Evolutionary conservation across 2,329 filamentous ascomycete species (phyloP), one percentile per base, ranked within the genome.

Genomic region (Neoarthrinium moseri): DNA sequence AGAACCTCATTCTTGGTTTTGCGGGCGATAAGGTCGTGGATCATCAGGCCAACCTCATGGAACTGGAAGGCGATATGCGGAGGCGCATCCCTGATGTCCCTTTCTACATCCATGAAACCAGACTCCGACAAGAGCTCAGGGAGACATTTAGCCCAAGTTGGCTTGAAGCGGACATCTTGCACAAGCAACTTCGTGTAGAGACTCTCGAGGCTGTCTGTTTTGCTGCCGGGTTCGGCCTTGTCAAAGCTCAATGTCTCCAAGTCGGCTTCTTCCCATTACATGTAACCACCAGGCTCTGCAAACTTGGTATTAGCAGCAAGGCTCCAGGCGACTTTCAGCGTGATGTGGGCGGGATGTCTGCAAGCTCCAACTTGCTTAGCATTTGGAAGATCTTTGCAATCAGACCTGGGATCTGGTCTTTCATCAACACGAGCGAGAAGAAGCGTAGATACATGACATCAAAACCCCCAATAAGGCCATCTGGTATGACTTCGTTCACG

Each of bases 11-110:
- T 54, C 18, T 54, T 49, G 5, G 52, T 54, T 45, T 53, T 57
- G n/a, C 50, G 50, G 2, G 52, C 52, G 18, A 57, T 53, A 6
- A 53, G 45, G 13, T 58, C 55, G 27, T 58, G 51, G 4, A 57
- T 56, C 39, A 56, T 51, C 2, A 58, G 42, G 7, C 47, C 43
- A 21, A 17, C 27, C 20, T 53, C 49, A 17, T 54, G 47, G 15
- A 47, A 22, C 11, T 48, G 26, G 17, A 44, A 47, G 6, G 53
- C 48, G 13, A 47, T 29, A 17, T 44, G 35, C 4, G 47, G 46
- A 6, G 32, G 47, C 4, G 48, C 32, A 21, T 53, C 49, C 10
- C 23, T 21, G 8, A 15, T 35, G 17, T 51, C 46, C 11, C n/a
- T 33, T 32, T 53, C 44, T 1, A 53, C 37, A 11, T 51, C 51